These are phyloP conservation scores for Fusarium subtropicale DNA, from an alignment of 2,329 filamentous ascomycete species.

Conservation along the genomic window DNA sequence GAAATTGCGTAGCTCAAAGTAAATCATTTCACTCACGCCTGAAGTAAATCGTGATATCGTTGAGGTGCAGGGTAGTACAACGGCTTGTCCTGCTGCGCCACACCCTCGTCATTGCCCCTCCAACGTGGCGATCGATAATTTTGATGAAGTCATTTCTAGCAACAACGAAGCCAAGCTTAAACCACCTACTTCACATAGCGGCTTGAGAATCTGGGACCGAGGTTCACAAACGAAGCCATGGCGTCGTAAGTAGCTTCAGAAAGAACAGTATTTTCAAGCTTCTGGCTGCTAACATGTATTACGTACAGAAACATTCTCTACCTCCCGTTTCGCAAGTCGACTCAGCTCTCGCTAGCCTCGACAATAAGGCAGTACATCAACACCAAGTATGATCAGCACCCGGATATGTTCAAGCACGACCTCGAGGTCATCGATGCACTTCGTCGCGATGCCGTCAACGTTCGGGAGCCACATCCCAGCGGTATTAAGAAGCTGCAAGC, in stretches of 20 bases:
- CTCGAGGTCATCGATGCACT: constrained; percentile 84
- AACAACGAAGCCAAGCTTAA: constrained; percentile 13
- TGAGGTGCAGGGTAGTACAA: constrained; percentile 10
- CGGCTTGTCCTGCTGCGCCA: constrained; percentile 24
- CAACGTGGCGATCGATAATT: constrained; percentile 35
- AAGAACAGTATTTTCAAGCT: accelerated
- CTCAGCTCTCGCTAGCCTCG: constrained; percentile 79
- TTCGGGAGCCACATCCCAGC: constrained; percentile 86
- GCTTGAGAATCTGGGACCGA: constrained; percentile 11
- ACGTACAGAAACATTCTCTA: constrained; percentile 71
- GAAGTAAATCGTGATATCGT: neutral
- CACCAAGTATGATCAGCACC: constrained; percentile 97
- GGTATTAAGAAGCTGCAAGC: constrained; percentile 88
- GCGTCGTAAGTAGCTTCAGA: constrained; percentile 41
- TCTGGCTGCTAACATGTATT: constrained; percentile 13
- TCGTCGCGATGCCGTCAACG: constrained; percentile 86
- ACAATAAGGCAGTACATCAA: constrained; percentile 97
- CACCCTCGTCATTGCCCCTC: constrained; percentile 43
- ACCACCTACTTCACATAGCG: constrained; percentile 3
- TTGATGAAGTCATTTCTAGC: constrained; percentile 45
- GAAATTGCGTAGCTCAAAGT: neutral
- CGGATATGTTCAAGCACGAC: constrained; percentile 94
- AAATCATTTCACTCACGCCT: neutral
- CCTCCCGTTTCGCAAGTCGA: constrained; percentile 89
- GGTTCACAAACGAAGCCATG: constrained; percentile 40